Evolutionary conservation across 768 basidiomycete genomes (phyloP).

Genomic region (Hygrophoropsis aurantiaca): DNA sequence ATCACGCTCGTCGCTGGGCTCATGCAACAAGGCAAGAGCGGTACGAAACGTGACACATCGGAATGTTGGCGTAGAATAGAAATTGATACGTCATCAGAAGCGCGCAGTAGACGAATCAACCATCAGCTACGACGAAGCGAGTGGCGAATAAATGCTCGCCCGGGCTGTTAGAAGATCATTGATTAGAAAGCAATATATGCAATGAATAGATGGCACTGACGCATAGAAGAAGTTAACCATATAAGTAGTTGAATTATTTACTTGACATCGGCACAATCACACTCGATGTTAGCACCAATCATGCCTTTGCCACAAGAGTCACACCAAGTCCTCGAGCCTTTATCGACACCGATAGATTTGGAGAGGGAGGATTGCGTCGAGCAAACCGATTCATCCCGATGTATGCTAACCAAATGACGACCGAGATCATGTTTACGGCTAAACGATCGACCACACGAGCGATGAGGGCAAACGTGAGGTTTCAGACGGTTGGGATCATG

Average conservation of each 20-base stretch:
- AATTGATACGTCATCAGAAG: conserved; percentile 30
- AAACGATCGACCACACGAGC: conserved; percentile 85
- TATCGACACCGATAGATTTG: conserved; percentile 67
- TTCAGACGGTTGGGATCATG: conserved; percentile 92
- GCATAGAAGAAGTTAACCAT: conserved; percentile 24
- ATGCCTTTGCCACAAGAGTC: conserved; percentile 72
- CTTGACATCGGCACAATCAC: conserved; percentile 67
- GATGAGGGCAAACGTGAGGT: conserved; percentile 85
- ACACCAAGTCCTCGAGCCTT: conserved; percentile 66
- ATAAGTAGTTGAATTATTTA: conserved; percentile 30
- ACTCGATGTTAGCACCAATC: conserved; percentile 53
- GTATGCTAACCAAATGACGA: conserved; percentile 84
- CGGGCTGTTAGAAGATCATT: conserved; percentile 24
- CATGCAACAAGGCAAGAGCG: conserved; percentile 47
- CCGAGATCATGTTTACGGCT: conserved; percentile 93
- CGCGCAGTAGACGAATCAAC: conserved; percentile 34
- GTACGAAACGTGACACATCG: conserved; percentile 68
- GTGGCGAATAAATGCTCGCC: conserved; percentile 35
- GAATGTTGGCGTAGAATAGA: conserved; percentile 39
- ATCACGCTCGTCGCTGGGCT: conserved; percentile 68
- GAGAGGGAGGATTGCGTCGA: conserved; percentile 38
- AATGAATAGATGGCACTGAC: conserved; percentile 14
- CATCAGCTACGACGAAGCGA: conserved; percentile 41
- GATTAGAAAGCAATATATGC: conserved; percentile 2
- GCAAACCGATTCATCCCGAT: conserved; percentile 62